phyloP scores from a whole-genome alignment of 768 basidiomycete genomes.

The Nidularia pulvinata region DNA sequence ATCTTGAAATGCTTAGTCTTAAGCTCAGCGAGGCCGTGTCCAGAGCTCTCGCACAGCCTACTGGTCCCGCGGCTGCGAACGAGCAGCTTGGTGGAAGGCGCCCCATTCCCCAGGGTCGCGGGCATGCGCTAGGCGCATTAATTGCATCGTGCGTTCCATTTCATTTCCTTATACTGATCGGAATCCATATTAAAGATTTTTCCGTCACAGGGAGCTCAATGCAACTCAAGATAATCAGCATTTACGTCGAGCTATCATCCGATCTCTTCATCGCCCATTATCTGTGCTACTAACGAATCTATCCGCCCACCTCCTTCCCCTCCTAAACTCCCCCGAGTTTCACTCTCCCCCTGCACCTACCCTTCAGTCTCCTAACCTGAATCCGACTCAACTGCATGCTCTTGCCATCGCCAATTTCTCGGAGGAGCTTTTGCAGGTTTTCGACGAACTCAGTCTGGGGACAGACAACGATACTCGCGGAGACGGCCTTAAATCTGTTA shows the following conservation, averaged over 20 bases:
- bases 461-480: constrained; percentile 58
- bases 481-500: constrained; percentile 67
- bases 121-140: constrained; percentile 61
- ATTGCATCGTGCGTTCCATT: constrained; percentile 63
- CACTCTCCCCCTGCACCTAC: constrained; percentile 48
- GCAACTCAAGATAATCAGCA: constrained; percentile 63
- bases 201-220: constrained; percentile 59
- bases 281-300: constrained; percentile 74
- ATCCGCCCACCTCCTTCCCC: constrained; percentile 64
- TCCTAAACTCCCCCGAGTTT: constrained; percentile 67
- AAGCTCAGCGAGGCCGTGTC: constrained; percentile 84
- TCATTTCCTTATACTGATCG: constrained; percentile 3
- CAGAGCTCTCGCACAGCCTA: constrained; percentile 68
- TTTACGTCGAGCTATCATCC: constrained; percentile 67
- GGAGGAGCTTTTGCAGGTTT: constrained; percentile 70
- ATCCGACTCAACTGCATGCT: constrained; percentile 71
- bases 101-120: constrained; percentile 76
- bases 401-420: constrained; percentile 68
- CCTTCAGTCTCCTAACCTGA: constrained; percentile 49
- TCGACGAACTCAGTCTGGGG: constrained; percentile 67
- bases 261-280: constrained; percentile 74
- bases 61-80: constrained; percentile 44
- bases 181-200: constrained; percentile 8
- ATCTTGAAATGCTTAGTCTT: constrained; percentile 73
- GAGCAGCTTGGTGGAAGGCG: constrained; percentile 68